Conservation (phyloP, 805 yeast species). For the Wickerhamiella allomyrinae region DNA sequence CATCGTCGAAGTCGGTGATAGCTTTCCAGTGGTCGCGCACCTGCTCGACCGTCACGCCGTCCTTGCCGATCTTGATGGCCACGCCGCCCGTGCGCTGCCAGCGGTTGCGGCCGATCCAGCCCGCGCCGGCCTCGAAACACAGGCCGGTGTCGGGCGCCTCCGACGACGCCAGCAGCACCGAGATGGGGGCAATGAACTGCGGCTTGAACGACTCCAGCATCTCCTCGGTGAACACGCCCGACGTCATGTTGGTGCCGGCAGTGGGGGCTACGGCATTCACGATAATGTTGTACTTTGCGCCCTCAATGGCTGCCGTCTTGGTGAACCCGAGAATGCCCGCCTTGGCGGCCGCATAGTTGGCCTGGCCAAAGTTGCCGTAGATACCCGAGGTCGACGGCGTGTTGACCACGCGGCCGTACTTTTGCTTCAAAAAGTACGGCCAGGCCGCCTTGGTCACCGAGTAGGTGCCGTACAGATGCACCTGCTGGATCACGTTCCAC, state of each 20-base stretch:
- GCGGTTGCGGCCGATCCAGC: constrained; percentile 90
- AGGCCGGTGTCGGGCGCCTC: constrained; percentile 63
- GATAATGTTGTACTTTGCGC: constrained; percentile 58
- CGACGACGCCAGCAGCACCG: constrained; percentile 66
- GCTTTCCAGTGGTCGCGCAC: constrained; percentile 52
- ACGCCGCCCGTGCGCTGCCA: constrained; percentile 91
- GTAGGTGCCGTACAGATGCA: constrained; percentile 73
- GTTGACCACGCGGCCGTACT: constrained; percentile 69
- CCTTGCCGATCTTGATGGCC: constrained; percentile 31
- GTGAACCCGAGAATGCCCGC: constrained; percentile 77
- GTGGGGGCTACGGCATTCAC: constrained; percentile 89
- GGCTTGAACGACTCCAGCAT: constrained; percentile 79
- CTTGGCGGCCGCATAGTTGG: constrained; percentile 90
- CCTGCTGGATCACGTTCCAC: constrained; percentile 68
- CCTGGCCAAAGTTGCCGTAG: constrained; percentile 95
- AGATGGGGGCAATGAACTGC: constrained; percentile 78
- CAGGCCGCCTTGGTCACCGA: constrained; percentile 77
- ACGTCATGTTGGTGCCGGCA: constrained; percentile 96
- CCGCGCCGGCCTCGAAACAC: constrained; percentile 86
- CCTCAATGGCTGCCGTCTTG: constrained; percentile 80
- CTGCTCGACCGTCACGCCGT: constrained; percentile 48
- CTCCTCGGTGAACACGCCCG: constrained; percentile 63
- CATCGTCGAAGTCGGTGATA: constrained; percentile 48
- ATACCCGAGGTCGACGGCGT: constrained; percentile 93
- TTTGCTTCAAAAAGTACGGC: constrained; percentile 74